These are phyloP conservation scores for Cladosporium austrohemisphaericum DNA, from an alignment of 2,329 filamentous ascomycete species.

Conservation along the genomic window DNA sequence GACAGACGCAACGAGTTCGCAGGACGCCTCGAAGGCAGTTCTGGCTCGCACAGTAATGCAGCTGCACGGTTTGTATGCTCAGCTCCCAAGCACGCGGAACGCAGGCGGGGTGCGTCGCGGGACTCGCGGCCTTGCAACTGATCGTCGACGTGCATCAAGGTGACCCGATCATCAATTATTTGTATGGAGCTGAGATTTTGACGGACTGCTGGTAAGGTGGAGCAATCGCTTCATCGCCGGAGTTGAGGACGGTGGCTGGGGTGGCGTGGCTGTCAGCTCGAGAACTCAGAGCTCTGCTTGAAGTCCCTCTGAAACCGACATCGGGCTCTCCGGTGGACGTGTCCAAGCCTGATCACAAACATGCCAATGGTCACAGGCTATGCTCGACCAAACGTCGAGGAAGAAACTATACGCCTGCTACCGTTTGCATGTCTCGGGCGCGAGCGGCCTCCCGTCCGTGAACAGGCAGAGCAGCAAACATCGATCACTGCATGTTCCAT, in stretches of 20 bases:
- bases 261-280: not conserved
- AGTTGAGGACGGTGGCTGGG: not conserved
- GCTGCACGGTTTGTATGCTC: too few species aligned
- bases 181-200: not conserved
- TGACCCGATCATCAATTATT: not conserved
- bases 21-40: too few species aligned
- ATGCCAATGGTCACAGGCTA: not conserved
- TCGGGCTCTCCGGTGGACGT: too few species aligned
- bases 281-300: not conserved
- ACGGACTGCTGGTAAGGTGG: not conserved
- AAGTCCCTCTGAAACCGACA: too few species aligned
- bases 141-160: slow-evolving; percentile 6
- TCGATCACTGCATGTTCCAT: not conserved
- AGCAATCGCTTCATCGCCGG: not conserved
- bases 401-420: not conserved
- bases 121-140: not conserved
- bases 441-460: slow-evolving; percentile 4
- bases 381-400: not conserved
- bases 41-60: too few species aligned
- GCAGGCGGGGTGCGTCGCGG: too few species aligned
- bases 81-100: too few species aligned
- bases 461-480: not conserved
- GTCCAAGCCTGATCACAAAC: too few species aligned
- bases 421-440: slow-evolving; percentile 8
- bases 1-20: too few species aligned